These are phyloP conservation scores for Phytophthora melonis DNA, from an alignment of 352 stramenopile species.

Conservation along the genomic window DNA sequence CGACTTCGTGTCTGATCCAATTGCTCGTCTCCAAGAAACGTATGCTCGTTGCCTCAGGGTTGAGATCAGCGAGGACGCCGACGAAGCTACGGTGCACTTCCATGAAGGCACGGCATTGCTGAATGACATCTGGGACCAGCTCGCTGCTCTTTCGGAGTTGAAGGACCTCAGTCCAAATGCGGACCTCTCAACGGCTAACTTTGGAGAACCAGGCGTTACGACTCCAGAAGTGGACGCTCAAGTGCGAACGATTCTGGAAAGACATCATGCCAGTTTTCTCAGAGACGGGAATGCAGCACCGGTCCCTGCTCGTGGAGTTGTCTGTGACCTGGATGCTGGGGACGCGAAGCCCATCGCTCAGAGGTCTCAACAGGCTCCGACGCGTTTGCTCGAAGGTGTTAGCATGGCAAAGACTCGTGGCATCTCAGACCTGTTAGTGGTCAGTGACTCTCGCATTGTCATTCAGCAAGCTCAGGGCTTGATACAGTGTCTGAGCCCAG, in stretches of 20 bases:
- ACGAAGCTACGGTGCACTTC: constrained; percentile 1
- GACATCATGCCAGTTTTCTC: neutral
- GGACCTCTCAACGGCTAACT: too few relatives aligned
- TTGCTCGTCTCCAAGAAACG: neutral
- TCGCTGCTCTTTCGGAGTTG: neutral
- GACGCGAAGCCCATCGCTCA: neutral
- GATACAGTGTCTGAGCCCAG: constrained; percentile 8
- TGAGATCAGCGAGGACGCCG: neutral
- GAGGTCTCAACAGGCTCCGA: neutral
- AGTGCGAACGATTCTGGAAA: neutral
- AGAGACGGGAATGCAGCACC: neutral
- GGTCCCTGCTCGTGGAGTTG: neutral
- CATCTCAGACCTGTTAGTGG: neutral
- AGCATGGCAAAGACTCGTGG: neutral
- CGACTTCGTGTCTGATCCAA: too few relatives aligned
- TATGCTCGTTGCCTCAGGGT: neutral
- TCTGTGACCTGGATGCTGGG: neutral
- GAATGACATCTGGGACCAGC: neutral
- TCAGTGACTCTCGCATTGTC: constrained; percentile 4
- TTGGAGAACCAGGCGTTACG: neutral
- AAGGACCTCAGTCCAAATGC: constrained; percentile 5
- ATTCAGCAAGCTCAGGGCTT: constrained; percentile 17
- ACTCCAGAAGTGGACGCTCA: neutral
- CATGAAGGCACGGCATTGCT: constrained; percentile 15
- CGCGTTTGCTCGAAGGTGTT: neutral